Evolutionary conservation across 768 basidiomycete species (phyloP).

Genomic region (Leccinum uliginosum): DNA sequence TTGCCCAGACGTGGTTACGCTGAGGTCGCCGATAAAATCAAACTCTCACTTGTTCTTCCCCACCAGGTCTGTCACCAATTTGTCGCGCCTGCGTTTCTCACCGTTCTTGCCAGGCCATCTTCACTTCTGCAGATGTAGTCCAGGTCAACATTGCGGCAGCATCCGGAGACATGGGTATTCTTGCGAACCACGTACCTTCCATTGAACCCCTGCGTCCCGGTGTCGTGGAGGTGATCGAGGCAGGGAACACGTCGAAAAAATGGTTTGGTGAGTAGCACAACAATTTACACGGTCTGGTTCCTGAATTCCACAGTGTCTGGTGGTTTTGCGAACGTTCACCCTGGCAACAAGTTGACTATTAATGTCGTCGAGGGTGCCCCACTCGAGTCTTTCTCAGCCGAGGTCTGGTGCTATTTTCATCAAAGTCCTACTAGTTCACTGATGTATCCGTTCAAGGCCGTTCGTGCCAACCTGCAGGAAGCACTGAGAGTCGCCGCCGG

Average conservation of each 20-base stretch:
- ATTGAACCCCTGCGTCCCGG: conserved; percentile 94
- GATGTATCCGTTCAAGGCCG: conserved; percentile 52
- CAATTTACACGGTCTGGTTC: background rate
- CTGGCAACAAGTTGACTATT: conserved; percentile 93
- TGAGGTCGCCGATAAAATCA: conserved; percentile 86
- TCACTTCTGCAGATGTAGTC: conserved; percentile 83
- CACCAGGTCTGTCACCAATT: conserved; percentile 68
- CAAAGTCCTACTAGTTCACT: background rate
- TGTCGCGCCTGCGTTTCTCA: conserved; percentile 9
- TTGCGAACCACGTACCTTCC: conserved; percentile 98
- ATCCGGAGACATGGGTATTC: conserved; percentile 98
- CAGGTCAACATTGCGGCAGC: conserved; percentile 95
- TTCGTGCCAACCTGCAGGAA: conserved; percentile 86
- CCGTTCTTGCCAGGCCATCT: conserved; percentile 64
- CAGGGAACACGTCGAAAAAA: conserved; percentile 75
- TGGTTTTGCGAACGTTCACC: conserved; percentile 97
- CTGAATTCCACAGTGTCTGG: conserved; percentile 67
- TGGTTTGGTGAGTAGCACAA: conserved; percentile 79
- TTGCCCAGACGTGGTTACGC: conserved; percentile 83
- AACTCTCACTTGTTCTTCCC: conserved; percentile 89
- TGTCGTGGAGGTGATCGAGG: conserved; percentile 90
- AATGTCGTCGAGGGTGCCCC: conserved; percentile 97
- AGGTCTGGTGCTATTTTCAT: conserved; percentile 50
- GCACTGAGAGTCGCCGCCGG: conserved; percentile 78
- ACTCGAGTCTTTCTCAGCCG: conserved; percentile 83